phyloP scores from a whole-genome alignment of 345 rosid genomes.

The Eucalyptus grandis region DNA sequence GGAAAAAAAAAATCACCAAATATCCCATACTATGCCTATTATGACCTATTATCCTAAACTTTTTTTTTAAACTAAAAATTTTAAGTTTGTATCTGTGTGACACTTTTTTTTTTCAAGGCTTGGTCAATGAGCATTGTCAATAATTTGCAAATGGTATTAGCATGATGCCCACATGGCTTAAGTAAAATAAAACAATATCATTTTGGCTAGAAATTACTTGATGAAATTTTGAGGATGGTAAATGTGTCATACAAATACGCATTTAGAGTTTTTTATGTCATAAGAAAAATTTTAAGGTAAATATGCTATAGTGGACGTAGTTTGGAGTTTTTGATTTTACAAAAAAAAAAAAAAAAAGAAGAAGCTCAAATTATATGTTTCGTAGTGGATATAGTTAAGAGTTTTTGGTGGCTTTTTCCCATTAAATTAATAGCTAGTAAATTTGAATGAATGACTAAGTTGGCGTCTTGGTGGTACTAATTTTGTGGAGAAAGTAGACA shows the following conservation, averaged over 20 bases:
- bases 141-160: neutral
- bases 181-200: no score
- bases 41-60: neutral
- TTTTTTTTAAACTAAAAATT: neutral
- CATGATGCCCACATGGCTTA: neutral
- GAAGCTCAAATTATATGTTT: accelerated
- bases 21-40: neutral
- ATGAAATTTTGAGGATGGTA: neutral
- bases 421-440: neutral
- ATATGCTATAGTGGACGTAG: neutral
- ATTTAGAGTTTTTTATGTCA: accelerated
- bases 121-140: accelerated
- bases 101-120: no score
- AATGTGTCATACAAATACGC: accelerated
- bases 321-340: no score
- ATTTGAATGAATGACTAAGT: neutral
- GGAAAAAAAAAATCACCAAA: no score
- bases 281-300: no score
- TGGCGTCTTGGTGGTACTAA: neutral
- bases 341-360: no score
- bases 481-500: neutral
- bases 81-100: neutral
- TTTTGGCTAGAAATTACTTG: neutral
- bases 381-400: neutral
- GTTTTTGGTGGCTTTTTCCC: neutral